These are phyloP conservation scores for Wickerhamiella azyma DNA, from an alignment of 805 yeast genomes.

Conservation along the genomic window DNA sequence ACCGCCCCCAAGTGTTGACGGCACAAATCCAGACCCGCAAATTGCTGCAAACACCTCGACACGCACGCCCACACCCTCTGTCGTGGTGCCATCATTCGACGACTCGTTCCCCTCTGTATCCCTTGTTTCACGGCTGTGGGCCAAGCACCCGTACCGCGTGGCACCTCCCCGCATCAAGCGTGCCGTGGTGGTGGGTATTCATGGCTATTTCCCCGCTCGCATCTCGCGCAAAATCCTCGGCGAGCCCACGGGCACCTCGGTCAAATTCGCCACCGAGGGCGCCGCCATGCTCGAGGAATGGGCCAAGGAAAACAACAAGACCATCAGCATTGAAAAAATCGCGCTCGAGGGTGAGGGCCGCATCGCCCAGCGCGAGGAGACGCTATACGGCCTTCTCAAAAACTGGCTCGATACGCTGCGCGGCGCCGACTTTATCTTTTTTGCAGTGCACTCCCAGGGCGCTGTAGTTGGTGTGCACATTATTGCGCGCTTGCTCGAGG, in stretches of 20 bases:
- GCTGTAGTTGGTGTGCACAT: conserved; percentile 79
- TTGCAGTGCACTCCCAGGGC: conserved; percentile 94
- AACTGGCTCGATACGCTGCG: conserved; percentile 47
- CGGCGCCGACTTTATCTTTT: conserved; percentile 69
- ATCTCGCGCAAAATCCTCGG: conserved; percentile 80
- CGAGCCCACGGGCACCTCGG: conserved; percentile 92
- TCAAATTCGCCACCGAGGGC: conserved; percentile 81
- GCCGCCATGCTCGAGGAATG: conserved; percentile 62
- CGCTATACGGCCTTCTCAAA: conserved; percentile 55
- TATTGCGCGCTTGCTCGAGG: conserved; percentile 51
- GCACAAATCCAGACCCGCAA: conserved; percentile 6
- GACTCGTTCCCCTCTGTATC: conserved; percentile 20
- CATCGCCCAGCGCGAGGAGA: conserved; percentile 71
- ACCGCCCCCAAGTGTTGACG: conserved; percentile 10
- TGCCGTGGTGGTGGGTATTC: conserved; percentile 80
- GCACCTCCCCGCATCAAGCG: conserved; percentile 30
- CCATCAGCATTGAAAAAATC: conserved; percentile 62
- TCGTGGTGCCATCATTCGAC: conserved; percentile 19
- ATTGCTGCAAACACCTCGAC: background rate
- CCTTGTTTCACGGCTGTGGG: conserved; percentile 12
- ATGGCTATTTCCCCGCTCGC: conserved; percentile 87
- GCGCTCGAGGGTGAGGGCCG: conserved; percentile 92
- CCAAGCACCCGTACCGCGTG: conserved; percentile 16
- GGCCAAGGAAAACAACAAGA: conserved; percentile 33
- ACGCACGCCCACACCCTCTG: conserved; percentile 16